Conservation (phyloP, 306 rosid genomes). For the Lathyrus sativus region DNA sequence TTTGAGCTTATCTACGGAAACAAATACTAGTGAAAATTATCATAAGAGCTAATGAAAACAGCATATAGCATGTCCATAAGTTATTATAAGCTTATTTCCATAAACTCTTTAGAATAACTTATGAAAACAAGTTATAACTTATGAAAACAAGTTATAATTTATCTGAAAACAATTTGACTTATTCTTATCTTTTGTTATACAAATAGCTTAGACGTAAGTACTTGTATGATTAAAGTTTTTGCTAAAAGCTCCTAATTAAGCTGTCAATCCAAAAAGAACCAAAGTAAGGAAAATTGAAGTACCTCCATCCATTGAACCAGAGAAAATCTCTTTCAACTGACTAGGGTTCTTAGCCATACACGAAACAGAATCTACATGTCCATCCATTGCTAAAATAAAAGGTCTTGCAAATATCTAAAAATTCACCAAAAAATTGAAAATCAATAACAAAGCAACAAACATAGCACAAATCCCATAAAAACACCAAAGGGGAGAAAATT, state of each 20-base stretch:
- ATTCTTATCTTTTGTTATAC: no score
- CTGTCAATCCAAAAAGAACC: not conserved
- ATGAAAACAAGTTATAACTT: not conserved
- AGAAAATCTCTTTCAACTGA: constrained; percentile 82
- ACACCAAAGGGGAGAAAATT: not conserved
- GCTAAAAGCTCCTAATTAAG: not conserved
- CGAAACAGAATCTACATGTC: constrained; percentile 81
- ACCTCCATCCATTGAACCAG: constrained; percentile 99
- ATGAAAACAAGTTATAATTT: no score
- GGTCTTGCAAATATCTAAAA: constrained; percentile 90
- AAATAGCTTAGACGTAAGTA: not conserved
- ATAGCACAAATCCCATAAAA: not conserved
- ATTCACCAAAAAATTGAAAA: not conserved
- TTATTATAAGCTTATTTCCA: not conserved
- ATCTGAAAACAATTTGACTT: not conserved
- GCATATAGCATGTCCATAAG: not conserved
- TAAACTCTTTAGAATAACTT: not conserved
- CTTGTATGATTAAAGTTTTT: not conserved
- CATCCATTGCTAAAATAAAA: constrained; percentile 93
- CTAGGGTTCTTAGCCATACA: constrained; percentile 85
- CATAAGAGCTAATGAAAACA: not conserved
- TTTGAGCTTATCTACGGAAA: not conserved
- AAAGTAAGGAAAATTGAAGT: constrained; percentile 32
- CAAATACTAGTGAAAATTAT: not conserved
- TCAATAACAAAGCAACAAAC: constrained; percentile 1